A percentile compares a stretch with the other conserved stretches of the same genome.
Conservation (phyloP, 257 asterid genomes). For the Fraxinus excelsior region DNA sequence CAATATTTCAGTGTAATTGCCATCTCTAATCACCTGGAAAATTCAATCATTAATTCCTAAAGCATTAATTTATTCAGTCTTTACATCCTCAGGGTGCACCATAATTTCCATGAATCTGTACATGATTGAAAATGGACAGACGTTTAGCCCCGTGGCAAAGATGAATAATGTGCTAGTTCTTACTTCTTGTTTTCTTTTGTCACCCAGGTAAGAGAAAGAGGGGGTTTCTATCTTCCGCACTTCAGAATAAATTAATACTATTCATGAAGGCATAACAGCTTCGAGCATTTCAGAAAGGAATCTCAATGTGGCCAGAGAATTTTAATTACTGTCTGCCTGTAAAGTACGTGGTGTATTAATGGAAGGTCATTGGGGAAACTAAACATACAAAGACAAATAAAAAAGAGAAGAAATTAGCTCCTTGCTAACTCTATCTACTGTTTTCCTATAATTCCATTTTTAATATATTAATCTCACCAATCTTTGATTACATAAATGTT, state of each 20-base stretch:
- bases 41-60: not conserved
- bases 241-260: not conserved
- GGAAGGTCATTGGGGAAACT: not conserved
- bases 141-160: not conserved
- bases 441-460: not conserved
- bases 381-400: not conserved
- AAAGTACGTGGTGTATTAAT: not conserved
- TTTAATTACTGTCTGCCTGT: not conserved
- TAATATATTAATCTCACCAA: not conserved
- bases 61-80: not conserved
- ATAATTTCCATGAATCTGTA: not conserved
- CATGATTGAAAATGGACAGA: not conserved
- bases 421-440: not conserved
- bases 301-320: slow-evolving; percentile 3
- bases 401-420: not conserved
- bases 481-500: not conserved
- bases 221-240: not conserved
- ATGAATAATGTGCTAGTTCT: not conserved
- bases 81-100: not conserved
- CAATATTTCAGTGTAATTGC: slow-evolving; percentile 3
- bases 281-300: slow-evolving; percentile 5
- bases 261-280: not conserved
- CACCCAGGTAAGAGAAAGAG: not conserved
- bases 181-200: not conserved
- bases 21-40: not conserved